phyloP scores from a whole-genome alignment of 2,329 filamentous ascomycete genomes.

The Cladophialophora psammophila region DNA sequence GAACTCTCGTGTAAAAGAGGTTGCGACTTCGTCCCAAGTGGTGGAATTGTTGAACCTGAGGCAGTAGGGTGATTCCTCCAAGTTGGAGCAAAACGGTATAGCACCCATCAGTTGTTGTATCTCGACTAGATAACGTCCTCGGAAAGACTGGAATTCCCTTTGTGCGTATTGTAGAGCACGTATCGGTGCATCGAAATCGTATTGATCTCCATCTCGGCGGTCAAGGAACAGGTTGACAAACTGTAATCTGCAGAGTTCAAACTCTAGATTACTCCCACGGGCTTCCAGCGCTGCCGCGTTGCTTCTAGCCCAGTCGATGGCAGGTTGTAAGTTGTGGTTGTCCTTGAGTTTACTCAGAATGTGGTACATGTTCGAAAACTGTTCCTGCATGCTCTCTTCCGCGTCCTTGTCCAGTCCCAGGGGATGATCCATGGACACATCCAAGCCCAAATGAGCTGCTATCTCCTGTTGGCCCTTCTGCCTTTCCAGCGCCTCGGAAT shows the following conservation, averaged over 20 bases:
- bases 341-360: slow-evolving; percentile 81
- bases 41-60: slow-evolving; percentile 75
- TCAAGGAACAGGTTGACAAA: slow-evolving; percentile 86
- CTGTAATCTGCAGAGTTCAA: slow-evolving; percentile 88
- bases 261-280: slow-evolving; percentile 90
- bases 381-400: slow-evolving; percentile 64
- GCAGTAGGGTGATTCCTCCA: slow-evolving; percentile 79
- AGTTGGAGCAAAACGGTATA: slow-evolving; percentile 78
- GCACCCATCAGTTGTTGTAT: slow-evolving; percentile 82
- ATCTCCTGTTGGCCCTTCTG: slow-evolving; percentile 41
- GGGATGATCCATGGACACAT: slow-evolving; percentile 40
- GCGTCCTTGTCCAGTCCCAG: slow-evolving; percentile 37
- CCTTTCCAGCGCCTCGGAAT: slow-evolving; percentile 65
- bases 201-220: slow-evolving; percentile 58
- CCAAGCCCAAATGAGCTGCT: slow-evolving; percentile 44
- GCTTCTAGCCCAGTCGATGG: slow-evolving; percentile 82
- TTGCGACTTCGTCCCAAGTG: slow-evolving; percentile 81
- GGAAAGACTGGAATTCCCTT: slow-evolving; percentile 75
- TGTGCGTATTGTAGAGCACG: slow-evolving; percentile 79
- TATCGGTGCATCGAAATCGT: slow-evolving; percentile 54
- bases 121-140: slow-evolving; percentile 75
- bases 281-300: slow-evolving; percentile 76
- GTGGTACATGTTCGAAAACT: slow-evolving; percentile 89
- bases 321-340: slow-evolving; percentile 75
- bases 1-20: slow-evolving; percentile 93